Evolutionary conservation across 371 early-diverging fungal genomes (phyloP).

Genomic region (Saksenaea oblongispora): DNA sequence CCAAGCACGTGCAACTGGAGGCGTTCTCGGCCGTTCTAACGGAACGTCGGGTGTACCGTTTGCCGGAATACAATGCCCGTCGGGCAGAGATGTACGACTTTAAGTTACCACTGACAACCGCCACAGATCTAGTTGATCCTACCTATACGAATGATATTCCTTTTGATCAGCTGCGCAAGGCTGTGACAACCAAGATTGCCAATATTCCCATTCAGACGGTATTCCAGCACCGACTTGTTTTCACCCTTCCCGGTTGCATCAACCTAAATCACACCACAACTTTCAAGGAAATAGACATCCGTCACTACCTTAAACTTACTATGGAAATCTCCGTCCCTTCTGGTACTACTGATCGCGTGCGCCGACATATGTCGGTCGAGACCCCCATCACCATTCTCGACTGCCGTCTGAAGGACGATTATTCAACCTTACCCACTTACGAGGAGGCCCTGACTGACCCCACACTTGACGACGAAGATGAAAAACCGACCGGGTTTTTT

Average conservation of each 20-base stretch:
- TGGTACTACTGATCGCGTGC: background rate
- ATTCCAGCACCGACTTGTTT: constrained; percentile 30
- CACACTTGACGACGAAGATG: background rate
- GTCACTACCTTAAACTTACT: constrained; percentile 26
- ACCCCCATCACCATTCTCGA: constrained; percentile 39
- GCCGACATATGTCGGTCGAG: constrained; percentile 20
- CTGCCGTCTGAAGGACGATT: constrained; percentile 38
- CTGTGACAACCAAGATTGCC: constrained; percentile 26
- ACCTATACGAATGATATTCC: constrained; percentile 5
- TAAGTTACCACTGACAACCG: constrained; percentile 16
- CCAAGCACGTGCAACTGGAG: constrained; percentile 31
- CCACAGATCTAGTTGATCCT: constrained; percentile 25
- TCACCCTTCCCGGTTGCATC: constrained; percentile 30
- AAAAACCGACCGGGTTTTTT: constrained; percentile 30
- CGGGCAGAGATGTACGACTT: constrained; percentile 27
- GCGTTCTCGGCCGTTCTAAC: constrained; percentile 28
- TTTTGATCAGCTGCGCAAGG: constrained; percentile 23
- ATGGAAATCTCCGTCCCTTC: constrained; percentile 17
- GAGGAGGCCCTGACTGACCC: background rate
- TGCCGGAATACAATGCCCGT: constrained; percentile 33
- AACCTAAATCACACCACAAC: constrained; percentile 31
- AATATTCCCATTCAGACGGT: constrained; percentile 25
- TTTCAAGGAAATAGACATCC: constrained; percentile 27
- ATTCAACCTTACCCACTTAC: constrained; percentile 25
- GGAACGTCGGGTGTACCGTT: constrained; percentile 25